A percentile compares a stretch with the other conserved stretches of the same genome.
Conservation (phyloP, 352 stramenopile genomes). For the Pythium dissimile region DNA sequence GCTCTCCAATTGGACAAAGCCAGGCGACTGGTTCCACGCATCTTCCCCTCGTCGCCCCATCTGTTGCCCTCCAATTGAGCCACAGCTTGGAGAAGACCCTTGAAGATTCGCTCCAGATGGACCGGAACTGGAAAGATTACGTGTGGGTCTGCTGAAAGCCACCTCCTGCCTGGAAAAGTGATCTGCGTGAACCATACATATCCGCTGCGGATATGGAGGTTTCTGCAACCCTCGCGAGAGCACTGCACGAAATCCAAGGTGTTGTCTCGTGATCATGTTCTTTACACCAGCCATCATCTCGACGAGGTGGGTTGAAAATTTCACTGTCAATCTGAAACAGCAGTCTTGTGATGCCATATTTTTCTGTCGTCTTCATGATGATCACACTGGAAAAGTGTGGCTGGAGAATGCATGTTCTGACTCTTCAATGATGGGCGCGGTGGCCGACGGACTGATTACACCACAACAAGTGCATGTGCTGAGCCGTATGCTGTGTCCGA, state of each 20-base stretch:
- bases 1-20: not conserved
- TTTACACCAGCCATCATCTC: no score
- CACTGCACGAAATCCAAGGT: conserved; percentile 7
- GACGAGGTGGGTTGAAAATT: no score
- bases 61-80: not conserved
- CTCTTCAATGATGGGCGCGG: not conserved
- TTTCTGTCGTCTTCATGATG: not conserved
- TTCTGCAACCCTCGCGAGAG: not conserved
- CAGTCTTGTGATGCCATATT: no score
- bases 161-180: not conserved
- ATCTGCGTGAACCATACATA: not conserved
- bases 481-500: not conserved
- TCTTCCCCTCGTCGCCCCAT: conserved; percentile 1
- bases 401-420: not conserved
- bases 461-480: not conserved
- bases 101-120: conserved; percentile 14
- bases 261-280: no score
- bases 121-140: conserved; percentile 8
- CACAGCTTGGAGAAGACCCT: not conserved
- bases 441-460: not conserved
- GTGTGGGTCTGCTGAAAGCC: not conserved
- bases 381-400: not conserved
- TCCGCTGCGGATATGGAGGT: not conserved
- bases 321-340: no score
- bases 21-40: conserved; percentile 3